phyloP scores from a whole-genome alignment of 768 basidiomycete genomes.

The Boletus rubroflammeus region DNA sequence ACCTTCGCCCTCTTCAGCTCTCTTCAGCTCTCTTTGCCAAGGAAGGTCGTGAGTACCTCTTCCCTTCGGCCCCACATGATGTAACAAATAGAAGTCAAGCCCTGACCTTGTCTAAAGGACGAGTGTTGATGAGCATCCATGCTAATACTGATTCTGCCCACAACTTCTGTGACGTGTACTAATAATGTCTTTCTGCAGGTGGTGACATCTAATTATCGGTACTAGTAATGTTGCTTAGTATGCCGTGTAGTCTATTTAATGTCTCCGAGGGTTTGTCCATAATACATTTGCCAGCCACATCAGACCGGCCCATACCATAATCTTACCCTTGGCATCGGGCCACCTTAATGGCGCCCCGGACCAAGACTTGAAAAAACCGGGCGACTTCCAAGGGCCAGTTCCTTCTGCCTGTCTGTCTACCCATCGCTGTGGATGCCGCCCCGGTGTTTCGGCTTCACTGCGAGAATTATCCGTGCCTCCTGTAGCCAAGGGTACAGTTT shows the following conservation, averaged over 20 bases:
- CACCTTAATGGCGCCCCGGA: constrained; percentile 29
- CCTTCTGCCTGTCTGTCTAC: constrained; percentile 47
- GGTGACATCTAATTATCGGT: not conserved
- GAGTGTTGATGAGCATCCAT: constrained; percentile 76
- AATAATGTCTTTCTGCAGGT: constrained; percentile 17
- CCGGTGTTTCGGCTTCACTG: constrained; percentile 37
- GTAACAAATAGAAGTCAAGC: constrained; percentile 88
- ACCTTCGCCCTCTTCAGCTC: not conserved
- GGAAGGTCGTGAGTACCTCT: constrained; percentile 37
- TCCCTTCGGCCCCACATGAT: constrained; percentile 43
- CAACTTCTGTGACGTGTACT: constrained; percentile 13
- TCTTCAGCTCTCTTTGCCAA: not conserved
- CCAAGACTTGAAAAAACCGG: constrained; percentile 31
- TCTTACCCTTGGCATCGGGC: constrained; percentile 41
- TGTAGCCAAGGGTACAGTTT: constrained; percentile 8
- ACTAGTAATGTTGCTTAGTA: not conserved
- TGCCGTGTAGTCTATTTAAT: not conserved
- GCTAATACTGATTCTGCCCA: constrained; percentile 71
- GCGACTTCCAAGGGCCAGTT: constrained; percentile 16
- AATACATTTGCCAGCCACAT: constrained; percentile 69
- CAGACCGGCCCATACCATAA: constrained; percentile 38
- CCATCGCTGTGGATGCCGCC: constrained; percentile 42
- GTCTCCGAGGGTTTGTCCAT: constrained; percentile 40
- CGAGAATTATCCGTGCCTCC: not conserved
- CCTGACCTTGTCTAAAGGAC: constrained; percentile 75